Percentiles rank a stretch among this genome's conserved stretches.
Evolutionary conservation across 441 rosid genomes (phyloP).

Genomic region (Adansonia rubrostipa): DNA sequence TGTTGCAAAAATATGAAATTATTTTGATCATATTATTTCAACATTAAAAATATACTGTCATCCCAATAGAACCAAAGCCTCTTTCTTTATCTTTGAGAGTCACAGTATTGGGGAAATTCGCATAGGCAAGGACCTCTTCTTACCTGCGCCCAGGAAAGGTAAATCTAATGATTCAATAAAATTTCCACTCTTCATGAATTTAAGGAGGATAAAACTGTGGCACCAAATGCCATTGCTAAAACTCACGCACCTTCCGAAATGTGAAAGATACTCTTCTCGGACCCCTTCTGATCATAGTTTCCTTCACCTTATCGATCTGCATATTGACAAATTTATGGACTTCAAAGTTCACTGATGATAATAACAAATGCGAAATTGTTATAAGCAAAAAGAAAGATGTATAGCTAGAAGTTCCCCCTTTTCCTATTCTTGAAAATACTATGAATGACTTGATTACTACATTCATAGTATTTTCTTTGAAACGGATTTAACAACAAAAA

Average conservation of each 20-base stretch:
- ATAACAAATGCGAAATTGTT: background rate
- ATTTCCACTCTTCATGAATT: background rate
- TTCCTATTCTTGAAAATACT: background rate
- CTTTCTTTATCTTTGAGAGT: slow-evolving; percentile 51
- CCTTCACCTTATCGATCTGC: slow-evolving; percentile 86
- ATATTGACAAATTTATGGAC: slow-evolving; percentile 24
- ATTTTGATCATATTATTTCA: background rate
- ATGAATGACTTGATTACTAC: background rate
- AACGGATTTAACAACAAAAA: background rate
- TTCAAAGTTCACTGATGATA: background rate
- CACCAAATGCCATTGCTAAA: background rate
- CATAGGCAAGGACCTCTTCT: slow-evolving; percentile 74
- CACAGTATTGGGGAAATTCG: slow-evolving; percentile 74
- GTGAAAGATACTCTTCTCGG: slow-evolving; percentile 90
- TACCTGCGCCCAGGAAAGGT: slow-evolving; percentile 52
- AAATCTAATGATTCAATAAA: background rate
- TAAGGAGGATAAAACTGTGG: background rate
- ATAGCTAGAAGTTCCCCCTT: background rate
- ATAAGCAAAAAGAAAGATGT: background rate
- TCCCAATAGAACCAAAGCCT: background rate
- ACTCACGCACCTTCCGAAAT: slow-evolving; percentile 68
- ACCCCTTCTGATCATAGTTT: slow-evolving; percentile 63
- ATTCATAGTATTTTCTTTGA: background rate
- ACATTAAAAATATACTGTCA: background rate
- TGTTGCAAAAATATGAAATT: background rate